Evolutionary conservation across 176 grass and related monocot species (phyloP).

Genomic region (Areca catechu): DNA sequence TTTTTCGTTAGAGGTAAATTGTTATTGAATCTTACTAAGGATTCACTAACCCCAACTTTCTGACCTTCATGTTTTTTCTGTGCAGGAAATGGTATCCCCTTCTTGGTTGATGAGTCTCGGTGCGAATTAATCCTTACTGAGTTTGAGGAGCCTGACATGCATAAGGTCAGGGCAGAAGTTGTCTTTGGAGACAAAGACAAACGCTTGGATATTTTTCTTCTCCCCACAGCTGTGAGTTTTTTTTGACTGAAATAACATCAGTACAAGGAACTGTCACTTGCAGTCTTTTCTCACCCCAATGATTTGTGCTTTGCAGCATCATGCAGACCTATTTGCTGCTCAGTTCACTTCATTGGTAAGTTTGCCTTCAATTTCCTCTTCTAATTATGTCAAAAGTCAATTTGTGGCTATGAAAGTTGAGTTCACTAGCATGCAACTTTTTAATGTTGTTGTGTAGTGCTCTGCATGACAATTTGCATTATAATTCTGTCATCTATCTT

Average conservation of each 20-base stretch:
- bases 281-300: constrained; percentile 10
- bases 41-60: background rate
- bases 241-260: constrained; percentile 1
- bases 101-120: constrained; percentile 26
- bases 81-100: constrained; percentile 24
- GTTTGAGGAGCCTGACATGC: constrained; percentile 22
- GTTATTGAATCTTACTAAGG: too few species aligned
- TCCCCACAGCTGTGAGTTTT: constrained; percentile 35
- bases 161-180: constrained; percentile 28
- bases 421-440: background rate
- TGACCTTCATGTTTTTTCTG: constrained; percentile 9
- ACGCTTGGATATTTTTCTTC: constrained; percentile 16
- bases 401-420: background rate
- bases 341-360: constrained; percentile 50
- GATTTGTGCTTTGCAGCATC: constrained; percentile 30
- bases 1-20: constrained; percentile 29
- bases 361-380: background rate
- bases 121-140: constrained; percentile 38
- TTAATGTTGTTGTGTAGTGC: background rate
- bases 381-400: background rate
- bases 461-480: too few species aligned
- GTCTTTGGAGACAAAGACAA: constrained; percentile 22
- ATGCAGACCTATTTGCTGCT: constrained; percentile 40
- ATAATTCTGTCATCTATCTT: background rate
- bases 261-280: background rate